Evolutionary conservation across 1,139 yeast genomes (phyloP).

Genomic region (Lodderomyces elongisporus): DNA sequence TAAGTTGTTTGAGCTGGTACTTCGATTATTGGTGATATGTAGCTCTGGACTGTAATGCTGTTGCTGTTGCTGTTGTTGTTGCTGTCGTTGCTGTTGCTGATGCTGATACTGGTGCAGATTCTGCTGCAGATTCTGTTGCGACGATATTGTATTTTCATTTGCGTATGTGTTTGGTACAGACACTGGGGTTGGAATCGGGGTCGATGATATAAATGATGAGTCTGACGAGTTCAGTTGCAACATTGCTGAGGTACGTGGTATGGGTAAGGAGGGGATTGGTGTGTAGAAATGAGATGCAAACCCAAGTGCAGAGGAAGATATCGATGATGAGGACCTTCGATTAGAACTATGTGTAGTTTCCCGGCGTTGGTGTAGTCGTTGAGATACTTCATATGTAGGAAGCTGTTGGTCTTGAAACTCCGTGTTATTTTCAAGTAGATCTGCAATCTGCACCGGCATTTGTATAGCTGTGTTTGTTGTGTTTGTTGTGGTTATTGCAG

Average conservation of each 20-base stretch:
- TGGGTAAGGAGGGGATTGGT: constrained; percentile 13
- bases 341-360: background rate
- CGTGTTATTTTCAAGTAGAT: constrained; percentile 15
- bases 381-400: constrained; percentile 43
- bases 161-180: background rate
- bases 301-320: no score
- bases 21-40: background rate
- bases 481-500: no score
- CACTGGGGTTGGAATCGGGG: background rate
- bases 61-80: no score
- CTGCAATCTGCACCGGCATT: no score
- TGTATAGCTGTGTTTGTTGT: no score
- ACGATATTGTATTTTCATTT: background rate
- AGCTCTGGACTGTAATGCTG: background rate
- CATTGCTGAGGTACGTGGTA: constrained; percentile 9
- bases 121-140: background rate
- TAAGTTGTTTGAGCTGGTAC: constrained; percentile 2
- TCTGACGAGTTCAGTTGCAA: constrained; percentile 10
- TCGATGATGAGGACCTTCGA: background rate
- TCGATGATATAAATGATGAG: constrained; percentile 6
- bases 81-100: constrained; percentile 5
- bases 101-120: no score
- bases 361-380: constrained; percentile 22
- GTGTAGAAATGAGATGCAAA: constrained; percentile 9
- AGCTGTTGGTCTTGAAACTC: constrained; percentile 1